Evolutionary conservation across 2,329 filamentous ascomycete genomes (phyloP), one percentile per base, ranked within the genome.

Genomic region (Fusarium nurragi): DNA sequence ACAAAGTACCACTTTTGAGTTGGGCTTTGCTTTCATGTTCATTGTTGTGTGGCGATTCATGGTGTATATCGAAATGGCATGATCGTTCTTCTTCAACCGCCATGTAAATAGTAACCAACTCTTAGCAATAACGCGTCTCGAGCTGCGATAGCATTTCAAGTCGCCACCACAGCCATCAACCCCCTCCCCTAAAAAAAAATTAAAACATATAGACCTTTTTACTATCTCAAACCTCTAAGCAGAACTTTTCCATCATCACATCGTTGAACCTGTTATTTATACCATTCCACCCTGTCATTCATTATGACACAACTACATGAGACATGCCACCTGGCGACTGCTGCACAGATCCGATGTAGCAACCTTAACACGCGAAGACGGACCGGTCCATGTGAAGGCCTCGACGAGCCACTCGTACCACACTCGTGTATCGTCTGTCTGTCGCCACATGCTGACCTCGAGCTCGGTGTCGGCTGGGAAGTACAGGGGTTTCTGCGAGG

Each of bases 341-440:
- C 86, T 91, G 71, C 89, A 89, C 68, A 92, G 75, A 48, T 89
- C 89, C 41, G 87, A 89, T 44, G 82, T 81, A 6, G 83, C 89
- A 18, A 93, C 79, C 77, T 89, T 89, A 77, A 92, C 82, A 53
- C 89, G 81, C 67, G 82, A 80, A 36, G 83, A 81, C n/a, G 83
- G 83, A 1, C 84, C 84, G 46, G 86, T 78, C 81, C 86, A 89
- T 19, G 83, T 85, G 76, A 89, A 97, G 12, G 91, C 92, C 77
- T 98, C 95, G 3, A 97, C 89, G 60, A 95, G 83, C 95, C 95
- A 99, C 77, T 99, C 95, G 76, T 99, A 99, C 96, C 95, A 99
- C 9, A 99, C 95, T 76, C 92, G 96, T 34, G 90, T 88, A 75
- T 97, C 93, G 74, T 99, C 94, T 1, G 95, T 98, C 78, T 96